These are phyloP conservation scores for Trichoderma gracile DNA, from an alignment of 2,329 filamentous ascomycete species.

Conservation along the genomic window DNA sequence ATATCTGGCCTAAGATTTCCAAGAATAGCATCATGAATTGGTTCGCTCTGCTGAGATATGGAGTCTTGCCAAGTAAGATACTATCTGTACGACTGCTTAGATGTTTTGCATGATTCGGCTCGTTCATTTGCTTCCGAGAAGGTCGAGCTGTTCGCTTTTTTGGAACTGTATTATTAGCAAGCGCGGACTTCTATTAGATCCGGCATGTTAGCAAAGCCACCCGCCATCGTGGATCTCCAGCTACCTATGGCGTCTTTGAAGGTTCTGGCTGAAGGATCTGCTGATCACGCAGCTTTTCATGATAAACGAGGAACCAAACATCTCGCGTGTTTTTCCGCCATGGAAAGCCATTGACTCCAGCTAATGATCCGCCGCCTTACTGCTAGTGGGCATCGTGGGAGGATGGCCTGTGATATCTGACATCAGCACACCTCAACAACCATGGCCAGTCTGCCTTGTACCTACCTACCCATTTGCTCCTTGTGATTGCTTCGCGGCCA, in stretches of 20 bases:
- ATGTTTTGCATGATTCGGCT: background rate
- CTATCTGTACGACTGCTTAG: background rate
- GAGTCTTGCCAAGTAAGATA: background rate
- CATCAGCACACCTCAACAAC: background rate
- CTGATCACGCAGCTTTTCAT: background rate
- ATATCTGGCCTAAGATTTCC: background rate
- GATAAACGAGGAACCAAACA: background rate
- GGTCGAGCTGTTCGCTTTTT: background rate
- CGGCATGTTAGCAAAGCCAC: constrained; percentile 4
- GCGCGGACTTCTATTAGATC: too few species aligned
- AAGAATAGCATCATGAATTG: constrained; percentile 18
- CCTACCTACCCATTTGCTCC: too few species aligned
- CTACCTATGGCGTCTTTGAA: background rate
- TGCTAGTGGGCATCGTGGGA: background rate
- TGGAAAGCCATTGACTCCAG: background rate
- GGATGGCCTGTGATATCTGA: background rate
- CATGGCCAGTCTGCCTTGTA: constrained; percentile 13
- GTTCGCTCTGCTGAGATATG: constrained; percentile 16
- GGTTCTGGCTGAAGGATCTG: background rate
- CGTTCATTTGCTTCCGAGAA: background rate
- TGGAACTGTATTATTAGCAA: background rate
- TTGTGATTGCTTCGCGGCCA: background rate
- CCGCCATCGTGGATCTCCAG: background rate
- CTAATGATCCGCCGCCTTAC: background rate
- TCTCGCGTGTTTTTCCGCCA: background rate